These are phyloP conservation scores for Diaporthe amygdali DNA, from an alignment of 2,329 filamentous ascomycete species.

Conservation along the genomic window DNA sequence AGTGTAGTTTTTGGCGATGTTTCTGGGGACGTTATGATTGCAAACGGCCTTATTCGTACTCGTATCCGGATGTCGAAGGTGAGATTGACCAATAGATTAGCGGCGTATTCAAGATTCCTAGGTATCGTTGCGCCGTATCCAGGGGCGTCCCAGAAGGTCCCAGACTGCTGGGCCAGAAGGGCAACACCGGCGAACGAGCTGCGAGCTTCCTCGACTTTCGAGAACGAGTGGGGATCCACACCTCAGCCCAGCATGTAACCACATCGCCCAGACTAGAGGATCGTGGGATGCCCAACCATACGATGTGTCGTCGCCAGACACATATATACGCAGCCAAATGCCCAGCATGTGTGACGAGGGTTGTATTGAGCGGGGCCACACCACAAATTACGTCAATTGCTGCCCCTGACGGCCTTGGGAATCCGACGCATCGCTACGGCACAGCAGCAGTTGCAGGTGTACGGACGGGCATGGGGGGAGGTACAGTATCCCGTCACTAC, in stretches of 20 bases:
- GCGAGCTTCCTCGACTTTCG: constrained; percentile 1
- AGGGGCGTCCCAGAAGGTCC: neutral
- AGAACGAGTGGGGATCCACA: constrained; percentile 18
- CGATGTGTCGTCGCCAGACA: neutral
- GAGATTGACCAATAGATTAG: neutral
- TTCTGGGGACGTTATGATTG: neutral
- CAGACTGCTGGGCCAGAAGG: neutral
- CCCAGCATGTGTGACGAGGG: neutral
- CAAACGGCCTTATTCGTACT: constrained; percentile 23
- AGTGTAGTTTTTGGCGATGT: neutral
- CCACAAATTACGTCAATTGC: constrained; percentile 3
- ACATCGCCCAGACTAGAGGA: neutral
- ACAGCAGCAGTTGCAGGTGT: neutral
- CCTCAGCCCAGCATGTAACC: constrained; percentile 21
- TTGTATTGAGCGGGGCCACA: neutral
- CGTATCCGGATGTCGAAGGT: neutral
- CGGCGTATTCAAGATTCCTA: neutral
- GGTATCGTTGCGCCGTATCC: neutral
- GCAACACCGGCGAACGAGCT: neutral
- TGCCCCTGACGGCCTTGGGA: neutral
- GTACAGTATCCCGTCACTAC: neutral
- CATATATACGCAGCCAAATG: neutral
- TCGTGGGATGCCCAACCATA: neutral
- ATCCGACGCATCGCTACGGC: neutral
- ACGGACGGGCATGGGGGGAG: neutral